A percentile compares a stretch with the other conserved stretches of the same genome.
Evolutionary conservation across 371 early-diverging fungal species (phyloP).

Genomic region (Mortierella sp.): DNA sequence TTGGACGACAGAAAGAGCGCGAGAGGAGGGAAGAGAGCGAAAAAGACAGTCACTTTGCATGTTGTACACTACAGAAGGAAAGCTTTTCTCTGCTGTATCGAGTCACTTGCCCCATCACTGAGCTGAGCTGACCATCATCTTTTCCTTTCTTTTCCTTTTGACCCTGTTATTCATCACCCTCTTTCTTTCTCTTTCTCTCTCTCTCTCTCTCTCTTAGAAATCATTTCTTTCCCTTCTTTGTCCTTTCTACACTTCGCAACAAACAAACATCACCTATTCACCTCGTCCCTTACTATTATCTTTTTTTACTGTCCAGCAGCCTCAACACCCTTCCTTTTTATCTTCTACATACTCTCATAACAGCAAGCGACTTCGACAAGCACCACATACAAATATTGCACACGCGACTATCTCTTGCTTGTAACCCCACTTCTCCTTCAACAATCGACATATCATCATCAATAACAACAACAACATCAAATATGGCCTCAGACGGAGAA

Average conservation of each 20-base stretch:
- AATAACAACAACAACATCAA: background rate
- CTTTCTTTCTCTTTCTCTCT: background rate
- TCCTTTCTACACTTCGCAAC: background rate
- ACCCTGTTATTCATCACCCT: background rate
- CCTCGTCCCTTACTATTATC: background rate
- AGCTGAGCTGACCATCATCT: constrained; percentile 4
- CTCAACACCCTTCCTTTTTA: background rate
- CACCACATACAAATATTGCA: background rate
- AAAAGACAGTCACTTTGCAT: background rate
- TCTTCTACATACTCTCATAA: background rate
- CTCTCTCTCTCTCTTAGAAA: background rate
- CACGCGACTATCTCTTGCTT: background rate
- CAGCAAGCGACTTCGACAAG: too few species aligned
- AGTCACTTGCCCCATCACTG: background rate
- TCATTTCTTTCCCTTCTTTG: background rate
- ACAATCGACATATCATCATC: background rate
- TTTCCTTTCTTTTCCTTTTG: background rate
- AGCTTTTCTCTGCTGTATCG: background rate
- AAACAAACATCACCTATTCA: background rate
- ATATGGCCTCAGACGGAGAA: constrained; percentile 63
- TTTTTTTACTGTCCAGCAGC: background rate
- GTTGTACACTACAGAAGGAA: background rate
- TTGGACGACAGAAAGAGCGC: background rate
- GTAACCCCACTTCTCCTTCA: background rate
- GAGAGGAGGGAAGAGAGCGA: background rate